phyloP scores from a whole-genome alignment of 805 yeast species.

The Nakazawaea ishiwadae region DNA sequence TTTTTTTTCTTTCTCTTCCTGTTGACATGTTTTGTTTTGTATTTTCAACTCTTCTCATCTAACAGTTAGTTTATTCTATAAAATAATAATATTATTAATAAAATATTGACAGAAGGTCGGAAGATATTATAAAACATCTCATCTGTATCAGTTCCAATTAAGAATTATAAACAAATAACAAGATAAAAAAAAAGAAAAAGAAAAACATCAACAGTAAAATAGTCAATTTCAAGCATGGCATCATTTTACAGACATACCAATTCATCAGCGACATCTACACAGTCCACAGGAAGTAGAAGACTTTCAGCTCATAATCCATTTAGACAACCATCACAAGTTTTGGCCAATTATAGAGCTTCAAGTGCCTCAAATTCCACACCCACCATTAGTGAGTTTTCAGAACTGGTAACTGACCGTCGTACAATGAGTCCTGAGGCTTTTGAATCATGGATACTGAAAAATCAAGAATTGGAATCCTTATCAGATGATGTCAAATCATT shows the following conservation, averaged over 20 bases:
- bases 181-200: no score
- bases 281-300: slow-evolving; percentile 33
- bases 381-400: slow-evolving; percentile 23
- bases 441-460: slow-evolving; percentile 55
- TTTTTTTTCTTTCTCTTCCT: no score
- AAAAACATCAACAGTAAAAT: background rate
- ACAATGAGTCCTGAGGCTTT: slow-evolving; percentile 30
- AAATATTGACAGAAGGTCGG: no score
- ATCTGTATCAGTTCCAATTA: no score
- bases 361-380: slow-evolving; percentile 11
- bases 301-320: slow-evolving; percentile 72
- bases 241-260: slow-evolving; percentile 26
- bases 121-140: no score
- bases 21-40: no score
- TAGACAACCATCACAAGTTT: slow-evolving; percentile 37
- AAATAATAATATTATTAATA: no score
- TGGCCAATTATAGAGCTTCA: slow-evolving; percentile 13
- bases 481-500: slow-evolving; percentile 30
- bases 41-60: no score
- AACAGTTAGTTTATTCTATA: no score
- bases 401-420: no score
- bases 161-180: no score
- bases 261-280: slow-evolving; percentile 27
- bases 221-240: background rate
- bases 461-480: slow-evolving; percentile 29